phyloP scores from a whole-genome alignment of 2,329 filamentous ascomycete species.

The Ceratocystis diversiconidia region DNA sequence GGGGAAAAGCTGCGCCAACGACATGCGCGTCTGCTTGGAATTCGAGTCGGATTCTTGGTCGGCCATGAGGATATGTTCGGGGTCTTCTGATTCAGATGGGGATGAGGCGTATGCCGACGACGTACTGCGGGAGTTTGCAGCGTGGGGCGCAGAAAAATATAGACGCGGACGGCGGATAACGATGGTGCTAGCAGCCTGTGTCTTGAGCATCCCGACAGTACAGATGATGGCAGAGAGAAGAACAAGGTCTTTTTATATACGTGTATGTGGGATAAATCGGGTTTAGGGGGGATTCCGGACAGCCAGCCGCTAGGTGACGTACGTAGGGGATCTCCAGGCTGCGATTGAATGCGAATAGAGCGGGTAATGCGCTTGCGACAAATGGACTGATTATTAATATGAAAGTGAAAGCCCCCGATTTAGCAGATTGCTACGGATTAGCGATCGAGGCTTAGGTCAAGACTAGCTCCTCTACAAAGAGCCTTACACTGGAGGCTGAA shows the following conservation, averaged over 20 bases:
- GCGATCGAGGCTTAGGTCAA: background rate
- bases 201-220: conserved; percentile 33
- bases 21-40: conserved; percentile 22
- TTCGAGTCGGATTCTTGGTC: conserved; percentile 20
- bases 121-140: conserved; percentile 11
- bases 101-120: conserved; percentile 14
- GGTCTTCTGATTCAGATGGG: conserved; percentile 21
- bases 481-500: background rate
- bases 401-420: background rate
- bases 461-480: background rate
- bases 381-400: background rate
- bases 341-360: conserved; percentile 13
- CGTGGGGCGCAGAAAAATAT: conserved; percentile 22
- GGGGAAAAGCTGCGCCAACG: conserved; percentile 49
- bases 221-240: background rate
- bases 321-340: conserved; percentile 15
- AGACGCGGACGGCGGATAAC: conserved; percentile 31
- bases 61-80: conserved; percentile 20
- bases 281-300: background rate
- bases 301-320: background rate
- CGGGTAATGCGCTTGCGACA: background rate
- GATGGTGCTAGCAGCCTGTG: conserved; percentile 27
- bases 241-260: background rate
- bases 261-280: background rate
- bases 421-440: background rate